Percentiles rank a stretch among this genome's conserved stretches.
Evolutionary conservation across 2,329 filamentous ascomycete species (phyloP).

Genomic region (Fusarium tricinctum): DNA sequence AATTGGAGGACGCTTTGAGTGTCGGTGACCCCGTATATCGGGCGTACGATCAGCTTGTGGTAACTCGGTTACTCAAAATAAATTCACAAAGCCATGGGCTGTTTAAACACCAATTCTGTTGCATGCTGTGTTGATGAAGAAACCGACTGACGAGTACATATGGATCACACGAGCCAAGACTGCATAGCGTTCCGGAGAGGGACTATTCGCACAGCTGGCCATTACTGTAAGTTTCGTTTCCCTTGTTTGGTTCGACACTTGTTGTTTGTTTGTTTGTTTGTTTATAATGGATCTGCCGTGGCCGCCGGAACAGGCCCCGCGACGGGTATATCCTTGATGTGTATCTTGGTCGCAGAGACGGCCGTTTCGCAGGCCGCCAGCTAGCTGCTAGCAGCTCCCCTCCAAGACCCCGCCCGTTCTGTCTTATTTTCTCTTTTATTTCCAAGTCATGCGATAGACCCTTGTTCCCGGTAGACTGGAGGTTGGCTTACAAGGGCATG

Average conservation of each 20-base stretch:
- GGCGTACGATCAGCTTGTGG: conserved; percentile 43
- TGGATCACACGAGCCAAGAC: conserved; percentile 14
- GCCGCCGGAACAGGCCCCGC: conserved; percentile 44
- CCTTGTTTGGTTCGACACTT: conserved; percentile 15
- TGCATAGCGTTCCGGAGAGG: not conserved
- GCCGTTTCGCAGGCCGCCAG: conserved; percentile 17
- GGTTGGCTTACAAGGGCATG: conserved; percentile 29
- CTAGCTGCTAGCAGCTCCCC: conserved; percentile 28
- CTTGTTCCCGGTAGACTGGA: conserved; percentile 42
- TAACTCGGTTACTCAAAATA: conserved; percentile 45
- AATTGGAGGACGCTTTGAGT: conserved; percentile 31
- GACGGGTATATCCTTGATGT: conserved; percentile 43
- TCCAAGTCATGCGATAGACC: conserved; percentile 6
- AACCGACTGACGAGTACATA: conserved; percentile 28
- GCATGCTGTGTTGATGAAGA: conserved; percentile 31
- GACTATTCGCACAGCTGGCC: not conserved
- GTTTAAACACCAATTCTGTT: conserved; percentile 38
- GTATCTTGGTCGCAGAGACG: conserved; percentile 44
- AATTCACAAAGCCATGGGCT: conserved; percentile 46
- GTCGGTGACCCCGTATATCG: conserved; percentile 39
- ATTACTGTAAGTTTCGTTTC: conserved; percentile 21
- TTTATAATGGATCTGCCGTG: conserved; percentile 47
- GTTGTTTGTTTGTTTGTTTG: conserved; percentile 40
- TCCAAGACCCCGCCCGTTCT: conserved; percentile 20
- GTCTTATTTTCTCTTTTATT: conserved; percentile 32